Conservation (phyloP, 768 basidiomycete species). For the Pleurotus platypus region DNA sequence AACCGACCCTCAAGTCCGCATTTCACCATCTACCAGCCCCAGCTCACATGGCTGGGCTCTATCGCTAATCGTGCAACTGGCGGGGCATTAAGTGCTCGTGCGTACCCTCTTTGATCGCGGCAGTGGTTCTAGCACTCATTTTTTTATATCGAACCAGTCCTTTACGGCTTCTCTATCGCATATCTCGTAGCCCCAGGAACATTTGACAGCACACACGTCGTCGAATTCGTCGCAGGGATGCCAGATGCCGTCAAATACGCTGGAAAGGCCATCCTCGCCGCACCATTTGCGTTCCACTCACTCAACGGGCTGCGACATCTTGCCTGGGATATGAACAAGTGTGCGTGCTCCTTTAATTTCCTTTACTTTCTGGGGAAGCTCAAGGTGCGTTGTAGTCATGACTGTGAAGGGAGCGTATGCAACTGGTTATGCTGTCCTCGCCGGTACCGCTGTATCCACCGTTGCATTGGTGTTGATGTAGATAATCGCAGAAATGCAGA, state of each 20-base stretch:
- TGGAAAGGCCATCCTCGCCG: constrained; percentile 76
- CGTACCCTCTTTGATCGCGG: constrained; percentile 23
- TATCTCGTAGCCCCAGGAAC: constrained; percentile 82
- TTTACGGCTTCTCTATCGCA: constrained; percentile 84
- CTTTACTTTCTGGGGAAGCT: constrained; percentile 3
- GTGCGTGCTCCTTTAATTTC: constrained; percentile 44
- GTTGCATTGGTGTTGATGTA: constrained; percentile 60
- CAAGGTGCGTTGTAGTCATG: constrained; percentile 49
- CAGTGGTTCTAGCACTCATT: background rate
- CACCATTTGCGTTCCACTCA: constrained; percentile 88
- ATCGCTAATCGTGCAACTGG: constrained; percentile 90
- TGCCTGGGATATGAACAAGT: constrained; percentile 83
- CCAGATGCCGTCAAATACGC: constrained; percentile 76
- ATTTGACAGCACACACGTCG: constrained; percentile 74
- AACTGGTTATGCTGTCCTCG: constrained; percentile 83
- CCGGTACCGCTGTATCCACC: constrained; percentile 72
- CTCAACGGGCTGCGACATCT: constrained; percentile 91
- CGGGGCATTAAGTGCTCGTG: constrained; percentile 71
- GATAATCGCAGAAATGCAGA: background rate
- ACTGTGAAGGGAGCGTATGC: constrained; percentile 76
- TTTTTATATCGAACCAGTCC: constrained; percentile 41
- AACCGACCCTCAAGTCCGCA: constrained; percentile 91
- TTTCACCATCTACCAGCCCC: constrained; percentile 94
- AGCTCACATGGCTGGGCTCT: constrained; percentile 86
- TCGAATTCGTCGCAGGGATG: constrained; percentile 66